Conservation (phyloP, 2,329 filamentous ascomycete species). For the Colletotrichum horii region DNA sequence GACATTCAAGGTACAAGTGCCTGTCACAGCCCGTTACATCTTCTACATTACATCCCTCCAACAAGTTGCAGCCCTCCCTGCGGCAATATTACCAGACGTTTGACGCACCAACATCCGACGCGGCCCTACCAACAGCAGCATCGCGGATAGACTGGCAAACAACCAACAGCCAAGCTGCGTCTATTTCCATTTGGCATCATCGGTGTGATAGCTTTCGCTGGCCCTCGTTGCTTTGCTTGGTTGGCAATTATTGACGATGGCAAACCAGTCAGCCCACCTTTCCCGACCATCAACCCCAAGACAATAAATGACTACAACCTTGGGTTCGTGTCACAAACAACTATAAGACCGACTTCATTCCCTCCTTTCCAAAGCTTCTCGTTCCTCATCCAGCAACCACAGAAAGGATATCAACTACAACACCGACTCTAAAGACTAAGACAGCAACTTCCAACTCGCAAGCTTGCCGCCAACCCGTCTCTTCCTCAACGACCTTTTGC, state of each 20-base stretch:
- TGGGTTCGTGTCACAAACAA: slow-evolving; percentile 19
- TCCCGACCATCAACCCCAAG: slow-evolving; percentile 16
- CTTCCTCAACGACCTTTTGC: not conserved
- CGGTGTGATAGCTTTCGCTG: slow-evolving; percentile 21
- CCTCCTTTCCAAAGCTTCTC: not conserved
- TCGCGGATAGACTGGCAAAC: slow-evolving; percentile 20
- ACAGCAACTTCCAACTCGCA: not conserved
- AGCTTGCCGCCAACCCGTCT: not conserved
- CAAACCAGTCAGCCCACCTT: slow-evolving; percentile 24
- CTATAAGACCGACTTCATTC: slow-evolving; percentile 21
- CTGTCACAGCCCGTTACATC: not conserved
- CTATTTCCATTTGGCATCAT: slow-evolving; percentile 20
- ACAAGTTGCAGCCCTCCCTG: slow-evolving; percentile 18
- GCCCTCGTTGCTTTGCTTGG: slow-evolving; percentile 8
- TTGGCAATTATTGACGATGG: slow-evolving; percentile 23
- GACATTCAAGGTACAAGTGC: slow-evolving; percentile 21
- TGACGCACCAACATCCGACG: slow-evolving; percentile 17
- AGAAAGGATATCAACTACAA: not conserved
- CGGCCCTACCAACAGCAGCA: slow-evolving; percentile 9
- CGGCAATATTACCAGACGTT: slow-evolving; percentile 12
- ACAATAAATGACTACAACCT: slow-evolving; percentile 19
- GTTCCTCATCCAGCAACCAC: slow-evolving; percentile 1
- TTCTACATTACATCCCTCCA: slow-evolving; percentile 22
- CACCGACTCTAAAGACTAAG: not conserved
- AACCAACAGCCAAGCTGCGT: slow-evolving; percentile 22